These are phyloP conservation scores for Chlamydomonas applanata DNA, from an alignment of 139 green algal species.

Conservation along the genomic window DNA sequence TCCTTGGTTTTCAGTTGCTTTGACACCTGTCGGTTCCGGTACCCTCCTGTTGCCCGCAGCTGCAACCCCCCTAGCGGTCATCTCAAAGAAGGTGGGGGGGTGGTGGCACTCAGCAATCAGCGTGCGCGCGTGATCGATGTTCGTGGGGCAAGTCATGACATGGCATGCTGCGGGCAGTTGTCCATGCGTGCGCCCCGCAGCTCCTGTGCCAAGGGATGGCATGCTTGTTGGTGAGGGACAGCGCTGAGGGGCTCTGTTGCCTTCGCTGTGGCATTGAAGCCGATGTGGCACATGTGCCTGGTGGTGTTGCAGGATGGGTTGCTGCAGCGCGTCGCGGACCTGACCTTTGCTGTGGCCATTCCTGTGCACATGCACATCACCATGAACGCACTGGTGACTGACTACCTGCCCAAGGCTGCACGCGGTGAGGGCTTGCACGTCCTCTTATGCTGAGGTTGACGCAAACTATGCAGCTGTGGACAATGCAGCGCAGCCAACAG, in stretches of 20 bases:
- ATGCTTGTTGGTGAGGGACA: no score
- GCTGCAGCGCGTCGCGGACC: constrained; percentile 49
- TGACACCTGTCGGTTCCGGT: neutral
- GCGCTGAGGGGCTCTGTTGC: no score
- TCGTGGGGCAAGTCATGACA: neutral
- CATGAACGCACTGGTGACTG: constrained; percentile 71
- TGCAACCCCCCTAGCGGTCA: constrained; percentile 24
- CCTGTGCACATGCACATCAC: constrained; percentile 73
- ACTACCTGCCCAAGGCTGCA: constrained; percentile 71
- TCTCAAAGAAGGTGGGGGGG: constrained; percentile 26
- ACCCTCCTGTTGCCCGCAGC: neutral
- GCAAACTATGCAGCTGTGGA: no score
- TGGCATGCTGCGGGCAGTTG: neutral
- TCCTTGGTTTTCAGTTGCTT: no score
- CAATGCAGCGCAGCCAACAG: neutral
- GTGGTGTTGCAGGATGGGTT: constrained; percentile 36
- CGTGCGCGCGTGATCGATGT: no score
- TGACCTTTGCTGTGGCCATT: constrained; percentile 52
- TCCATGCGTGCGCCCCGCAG: neutral
- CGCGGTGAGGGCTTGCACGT: constrained; percentile 53
- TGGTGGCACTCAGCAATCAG: neutral
- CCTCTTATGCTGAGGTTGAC: no score
- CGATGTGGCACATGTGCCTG: neutral
- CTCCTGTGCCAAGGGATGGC: neutral
- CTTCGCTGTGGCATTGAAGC: no score